A percentile compares a stretch with the other conserved stretches of the same genome.
phyloP scores from a whole-genome alignment of 1,284 basidiomycete genomes.

The Naganishia sp. region DNA sequence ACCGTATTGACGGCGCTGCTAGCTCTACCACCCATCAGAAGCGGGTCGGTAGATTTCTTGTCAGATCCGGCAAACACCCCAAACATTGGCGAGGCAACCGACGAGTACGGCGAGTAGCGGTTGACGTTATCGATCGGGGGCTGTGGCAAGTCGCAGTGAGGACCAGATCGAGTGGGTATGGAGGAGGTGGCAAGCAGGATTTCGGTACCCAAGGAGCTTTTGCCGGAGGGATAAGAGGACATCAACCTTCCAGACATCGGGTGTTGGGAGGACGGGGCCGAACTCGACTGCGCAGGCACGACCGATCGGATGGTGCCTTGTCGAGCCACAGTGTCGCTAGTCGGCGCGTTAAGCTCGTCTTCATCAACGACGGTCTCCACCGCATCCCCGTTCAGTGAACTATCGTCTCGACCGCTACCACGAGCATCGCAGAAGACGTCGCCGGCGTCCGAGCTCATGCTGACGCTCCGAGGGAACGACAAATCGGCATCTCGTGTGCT shows the following conservation, averaged over 20 bases:
- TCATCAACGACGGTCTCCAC: constrained; percentile 17
- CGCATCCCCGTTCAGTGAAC: constrained; percentile 2
- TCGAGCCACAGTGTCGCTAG: not conserved
- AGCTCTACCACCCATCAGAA: constrained; percentile 18
- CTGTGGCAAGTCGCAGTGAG: not conserved
- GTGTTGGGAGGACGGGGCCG: not conserved
- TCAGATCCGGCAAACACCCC: not conserved
- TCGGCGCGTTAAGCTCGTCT: not conserved
- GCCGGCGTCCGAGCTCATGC: constrained; percentile 21
- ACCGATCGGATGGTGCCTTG: not conserved
- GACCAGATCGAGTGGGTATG: not conserved
- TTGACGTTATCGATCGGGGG: constrained; percentile 2
- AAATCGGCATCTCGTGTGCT: constrained; percentile 5
- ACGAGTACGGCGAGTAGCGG: constrained; percentile 17
- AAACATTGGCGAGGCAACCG: constrained; percentile 21
- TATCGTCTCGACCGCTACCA: constrained; percentile 6
- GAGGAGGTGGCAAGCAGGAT: constrained; percentile 5
- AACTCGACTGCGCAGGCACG: not conserved
- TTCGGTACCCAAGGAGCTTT: constrained; percentile 10
- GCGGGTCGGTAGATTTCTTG: constrained; percentile 33
- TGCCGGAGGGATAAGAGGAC: not conserved
- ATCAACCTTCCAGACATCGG: constrained; percentile 7
- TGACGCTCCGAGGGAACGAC: constrained; percentile 27
- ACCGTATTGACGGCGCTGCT: not conserved
- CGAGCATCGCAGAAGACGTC: constrained; percentile 15